Evolutionary conservation across 371 early-diverging fungal species (phyloP), one percentile per base, ranked within the genome.

Genomic region (Rhizopus stolonifer): DNA sequence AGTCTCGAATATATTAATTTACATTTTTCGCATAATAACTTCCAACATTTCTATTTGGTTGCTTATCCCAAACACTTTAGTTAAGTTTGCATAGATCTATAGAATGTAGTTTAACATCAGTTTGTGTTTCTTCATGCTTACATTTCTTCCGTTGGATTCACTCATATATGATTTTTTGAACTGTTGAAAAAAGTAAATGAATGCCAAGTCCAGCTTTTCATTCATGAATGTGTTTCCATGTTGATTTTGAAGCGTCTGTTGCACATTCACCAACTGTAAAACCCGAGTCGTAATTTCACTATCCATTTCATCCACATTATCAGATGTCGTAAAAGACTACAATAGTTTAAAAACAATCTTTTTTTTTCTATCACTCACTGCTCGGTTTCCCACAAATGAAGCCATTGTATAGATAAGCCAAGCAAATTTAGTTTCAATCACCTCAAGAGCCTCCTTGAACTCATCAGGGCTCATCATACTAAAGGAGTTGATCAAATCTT

Each of bases 391-490:
- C 38, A 83, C 72, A 56, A 79, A 85, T 3, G 85, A 77, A 39
- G 89, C 88, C 64, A 85, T 86, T 17, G 85, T 81, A 46, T 93
- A 90, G 15, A 91, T 85, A 22, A 90, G 72, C 92, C 92, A 93
- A 0, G 92, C 85, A 65, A 92, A 78, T 67, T 84, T 84, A 21
- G 79, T 69, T 59, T 90, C 89, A 29, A 73, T 73, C 0, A 82
- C 61, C 26, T 79, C 79, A 17, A 83, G 45, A 2, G 77, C 69
- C 5, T 76, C 72, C 31, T 68, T 77, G 47, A 69, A 65, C 0
- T 63, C 64, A 21, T 77, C 73, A 2, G 65, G 61, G 21, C 53
- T 46, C 24, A 29, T 52, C 23, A 50, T 42, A 11, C 25, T 42
- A 3, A 44, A 31, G 25, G 53, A 49, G 21, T 53, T 62, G 14